Evolutionary conservation across 768 basidiomycete genomes (phyloP), one percentile per base, ranked within the genome.

Genomic region (Mycena polygramma): DNA sequence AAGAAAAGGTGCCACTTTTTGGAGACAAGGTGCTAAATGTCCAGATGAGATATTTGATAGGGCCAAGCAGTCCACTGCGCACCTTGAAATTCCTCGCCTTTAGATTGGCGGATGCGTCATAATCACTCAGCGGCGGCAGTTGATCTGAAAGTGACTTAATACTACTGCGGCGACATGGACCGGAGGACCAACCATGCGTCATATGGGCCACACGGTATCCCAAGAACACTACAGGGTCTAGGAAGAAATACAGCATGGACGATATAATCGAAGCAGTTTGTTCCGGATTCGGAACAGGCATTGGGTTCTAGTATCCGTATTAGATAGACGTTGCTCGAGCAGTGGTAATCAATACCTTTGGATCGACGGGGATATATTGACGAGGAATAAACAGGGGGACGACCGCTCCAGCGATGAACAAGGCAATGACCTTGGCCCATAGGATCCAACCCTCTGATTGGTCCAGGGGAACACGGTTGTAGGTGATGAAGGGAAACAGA

Each of bases 91-190:
- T 77, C 30, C 61, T 77, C n/a, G 67, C 76, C 19, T 75, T 77
- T 22, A 80, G 58, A 69, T 77, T 57, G 19, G 73, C 70, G 15
- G 77, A 58, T 63, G 67, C 64, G 68, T 92, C 91, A 60, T 89
- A 87, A 69, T 91, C 90, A 4, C 87, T 86, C 78, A 92, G 86
- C 7, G 88, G 89, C 17, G 91, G 91, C 58, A 91, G 78, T 65
- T 91, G 77, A 57, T 91, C 89, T 54, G 46, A 9, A 49, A 37
- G 36, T 36, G 20, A 7, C 14, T 65, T 10, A 60, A 55, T 30
- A 24, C 7, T 13, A 51, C 20, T 20, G 63, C 14, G 5, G 26
- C 4, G 22, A n/a, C 1, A 46, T 43, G 39, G 20, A n/a, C 13
- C 36, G 14, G 24, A 26, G 26, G 11, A 66, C 68, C 1, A 4